Base-by-base conservation (phyloP, 768 basidiomycete species). In the Auriscalpium vulgare region DNA sequence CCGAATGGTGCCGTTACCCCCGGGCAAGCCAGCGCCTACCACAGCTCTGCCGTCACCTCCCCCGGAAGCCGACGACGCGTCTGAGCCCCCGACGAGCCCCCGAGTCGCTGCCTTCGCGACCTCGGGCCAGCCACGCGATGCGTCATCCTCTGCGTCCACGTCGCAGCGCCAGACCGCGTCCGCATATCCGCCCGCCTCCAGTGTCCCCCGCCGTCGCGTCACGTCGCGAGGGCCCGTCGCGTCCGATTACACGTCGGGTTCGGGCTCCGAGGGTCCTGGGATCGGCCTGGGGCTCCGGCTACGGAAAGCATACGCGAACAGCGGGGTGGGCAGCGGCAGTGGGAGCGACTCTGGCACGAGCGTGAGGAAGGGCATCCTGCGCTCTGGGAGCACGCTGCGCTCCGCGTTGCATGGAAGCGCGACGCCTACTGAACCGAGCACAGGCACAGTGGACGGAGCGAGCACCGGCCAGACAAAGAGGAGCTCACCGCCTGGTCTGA, bases 11-110 rank as follows among this genome's bases (percentile, higher is more conserved):
- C 40, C 40, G 14, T 17, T 60, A 0, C 59, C 59, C 11, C 59
- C 59, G 0, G n/a, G 56, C 34, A 60, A 58, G 29, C 59, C 59
- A 13, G 51, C 59, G 46, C 59, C 59, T 16, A 60, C 59, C 29
- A 54, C 52, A 8, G 44, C 59, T 14, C 47, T 60, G 37, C 59
- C 59, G 11, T 56, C 56, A 19, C 52, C 59, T 21, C 59, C 56
- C 2, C 29, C 29, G 29, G 29, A 29, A 4, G 29, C 29, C 29
- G 59, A 58, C 3, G 19, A 34, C 10, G 53, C 51, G 8, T 56
- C 59, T 11, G 53, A 40, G 6, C 21, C 56, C 37, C 56, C 52
- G 1, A 47, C 37, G 14, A 60, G 51, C n/a, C 52, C 51, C 17
- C 37, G 47, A 1, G 23, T 59, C 1, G 48, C 40, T 36, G 53